Evolutionary conservation across 768 basidiomycete species (phyloP).

Genomic region (Botryobasidium botryosum): DNA sequence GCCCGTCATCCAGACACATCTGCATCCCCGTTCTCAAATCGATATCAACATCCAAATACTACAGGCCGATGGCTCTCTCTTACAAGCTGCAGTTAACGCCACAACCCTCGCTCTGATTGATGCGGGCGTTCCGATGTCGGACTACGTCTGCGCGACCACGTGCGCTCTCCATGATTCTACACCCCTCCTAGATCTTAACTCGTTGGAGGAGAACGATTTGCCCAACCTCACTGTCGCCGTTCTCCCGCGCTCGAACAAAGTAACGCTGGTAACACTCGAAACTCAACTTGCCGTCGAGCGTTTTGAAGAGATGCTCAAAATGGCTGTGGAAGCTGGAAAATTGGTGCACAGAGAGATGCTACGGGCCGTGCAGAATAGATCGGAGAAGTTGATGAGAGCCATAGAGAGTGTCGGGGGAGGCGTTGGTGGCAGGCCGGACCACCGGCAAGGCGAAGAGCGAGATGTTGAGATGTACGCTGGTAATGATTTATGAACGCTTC

Average conservation of each 20-base stretch:
- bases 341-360: slow-evolving; percentile 79
- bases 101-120: slow-evolving; percentile 82
- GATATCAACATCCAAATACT: slow-evolving; percentile 86
- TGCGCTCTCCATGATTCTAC: slow-evolving; percentile 71
- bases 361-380: slow-evolving; percentile 43
- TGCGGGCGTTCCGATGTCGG: slow-evolving; percentile 78
- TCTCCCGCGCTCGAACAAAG: slow-evolving; percentile 71
- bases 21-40: slow-evolving; percentile 91
- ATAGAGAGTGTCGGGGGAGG: slow-evolving; percentile 33
- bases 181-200: slow-evolving; percentile 74
- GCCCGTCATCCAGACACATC: slow-evolving; percentile 73
- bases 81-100: slow-evolving; percentile 86
- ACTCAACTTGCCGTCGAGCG: slow-evolving; percentile 84
- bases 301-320: slow-evolving; percentile 72
- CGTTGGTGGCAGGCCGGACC: too few relatives aligned
- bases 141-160: slow-evolving; percentile 82
- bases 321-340: slow-evolving; percentile 61
- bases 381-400: slow-evolving; percentile 41
- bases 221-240: slow-evolving; percentile 80
- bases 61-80: slow-evolving; percentile 79
- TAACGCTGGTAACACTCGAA: slow-evolving; percentile 85
- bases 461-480: too few relatives aligned
- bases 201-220: slow-evolving; percentile 78
- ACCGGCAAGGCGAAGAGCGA: too few relatives aligned
- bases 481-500: too few relatives aligned